Base-by-base conservation (phyloP, 805 yeast species). In the Tetrapisispora iriomotensis region DNA sequence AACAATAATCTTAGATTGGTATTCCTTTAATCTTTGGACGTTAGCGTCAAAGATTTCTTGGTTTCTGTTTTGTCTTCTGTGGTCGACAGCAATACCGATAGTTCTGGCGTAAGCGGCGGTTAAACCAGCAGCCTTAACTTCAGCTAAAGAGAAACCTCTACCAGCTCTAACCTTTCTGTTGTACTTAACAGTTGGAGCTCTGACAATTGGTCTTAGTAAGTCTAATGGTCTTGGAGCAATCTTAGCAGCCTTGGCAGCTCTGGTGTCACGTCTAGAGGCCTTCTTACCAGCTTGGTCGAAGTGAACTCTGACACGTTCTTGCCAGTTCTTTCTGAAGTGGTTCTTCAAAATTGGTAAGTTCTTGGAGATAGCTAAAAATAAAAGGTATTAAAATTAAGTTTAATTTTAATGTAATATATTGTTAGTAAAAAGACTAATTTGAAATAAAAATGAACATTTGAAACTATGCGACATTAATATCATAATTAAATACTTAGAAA, bases 261-360 rank as follows among this genome's bases (percentile, higher is more conserved):
- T 86, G 57, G 95, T 82, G 57, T 74, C 75, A 77, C 98, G 83
- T 82, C 98, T 87, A 54, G 94, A 80, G 65, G 74, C 87, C 82
- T 92, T 92, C 82, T 90, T 87, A 71, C 98, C 98, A 67, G 98
- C 96, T 79, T 92, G 98, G 90, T 92, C 96, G 69, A 92, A 83
- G 87, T 94, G 98, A 65, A 86, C 96, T 71, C 78, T 85, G 79
- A 92, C 99, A 68, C 97, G 85, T 74, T 86, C 95, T 77, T 92
- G 97, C 98, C 98, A 92, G 95, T 90, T 90, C 85, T 90, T 90
- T 81, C 96, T 83, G 95, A 90, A 90, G 79, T 92, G 98, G 82
- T 90, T 90, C 82, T 85, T 86, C 80, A 85, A 83, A 77, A 90
- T 77, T 79, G 97, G 95, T 77, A 87, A 80, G 78, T 90, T 90